Conservation (phyloP, 2,329 filamentous ascomycete species). For the Eutypella sp. region DNA sequence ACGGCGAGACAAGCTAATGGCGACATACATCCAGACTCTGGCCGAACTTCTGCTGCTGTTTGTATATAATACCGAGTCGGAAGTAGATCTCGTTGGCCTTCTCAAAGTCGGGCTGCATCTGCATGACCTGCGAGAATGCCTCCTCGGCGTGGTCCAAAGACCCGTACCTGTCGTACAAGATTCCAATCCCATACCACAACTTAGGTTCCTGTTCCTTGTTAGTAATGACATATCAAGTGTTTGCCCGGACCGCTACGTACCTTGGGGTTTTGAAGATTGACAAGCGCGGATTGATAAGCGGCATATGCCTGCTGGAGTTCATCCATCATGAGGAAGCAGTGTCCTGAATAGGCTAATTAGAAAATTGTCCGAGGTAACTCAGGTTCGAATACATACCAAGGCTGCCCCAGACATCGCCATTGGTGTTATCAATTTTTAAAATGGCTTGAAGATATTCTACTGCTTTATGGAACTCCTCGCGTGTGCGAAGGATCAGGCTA, state of each 20-base stretch:
- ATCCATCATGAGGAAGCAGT: slow-evolving; percentile 98
- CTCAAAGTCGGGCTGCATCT: slow-evolving; percentile 94
- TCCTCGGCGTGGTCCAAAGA: slow-evolving; percentile 96
- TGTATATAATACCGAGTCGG: slow-evolving; percentile 98
- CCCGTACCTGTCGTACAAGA: slow-evolving; percentile 93
- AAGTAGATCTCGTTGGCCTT: slow-evolving; percentile 99
- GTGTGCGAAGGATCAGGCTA: slow-evolving; percentile 81
- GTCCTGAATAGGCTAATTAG: slow-evolving; percentile 55
- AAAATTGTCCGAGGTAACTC: slow-evolving; percentile 11
- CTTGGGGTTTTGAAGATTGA: slow-evolving; percentile 90
- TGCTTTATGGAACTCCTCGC: slow-evolving; percentile 90
- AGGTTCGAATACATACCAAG: slow-evolving; percentile 57
- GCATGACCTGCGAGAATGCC: slow-evolving; percentile 97
- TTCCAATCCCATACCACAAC: slow-evolving; percentile 98
- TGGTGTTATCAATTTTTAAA: slow-evolving; percentile 79
- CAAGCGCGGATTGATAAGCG: slow-evolving; percentile 91
- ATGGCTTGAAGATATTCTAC: slow-evolving; percentile 91
- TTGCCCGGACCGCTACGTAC: slow-evolving; percentile 45
- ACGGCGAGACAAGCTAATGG: not conserved
- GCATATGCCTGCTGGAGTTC: slow-evolving; percentile 95
- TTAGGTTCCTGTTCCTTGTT: slow-evolving; percentile 69
- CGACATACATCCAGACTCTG: slow-evolving; percentile 80
- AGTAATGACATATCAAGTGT: slow-evolving; percentile 5
- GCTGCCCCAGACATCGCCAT: slow-evolving; percentile 95
- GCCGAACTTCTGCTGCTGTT: slow-evolving; percentile 90